phyloP scores from a whole-genome alignment of 495 filamentous ascomycete genomes.

The Acidomyces sp. region DNA sequence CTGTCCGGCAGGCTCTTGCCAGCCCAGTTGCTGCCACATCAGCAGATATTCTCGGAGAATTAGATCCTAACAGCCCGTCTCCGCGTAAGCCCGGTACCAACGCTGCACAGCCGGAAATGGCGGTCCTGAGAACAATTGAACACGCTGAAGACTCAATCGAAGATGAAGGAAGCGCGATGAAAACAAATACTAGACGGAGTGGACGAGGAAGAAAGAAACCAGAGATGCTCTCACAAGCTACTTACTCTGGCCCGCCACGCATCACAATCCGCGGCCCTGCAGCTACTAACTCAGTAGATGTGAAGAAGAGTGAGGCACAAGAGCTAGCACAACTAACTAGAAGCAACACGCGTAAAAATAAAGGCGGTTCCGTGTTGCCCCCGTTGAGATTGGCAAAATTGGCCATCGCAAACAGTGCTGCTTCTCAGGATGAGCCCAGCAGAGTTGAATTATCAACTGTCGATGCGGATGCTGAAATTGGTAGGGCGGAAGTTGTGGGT shows the following conservation, averaged over 20 bases:
- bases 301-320: constrained; percentile 46
- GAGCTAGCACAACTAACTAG: constrained; percentile 41
- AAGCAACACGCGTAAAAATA: constrained; percentile 46
- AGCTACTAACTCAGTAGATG: constrained; percentile 31
- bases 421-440: neutral
- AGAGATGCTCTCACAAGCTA: neutral
- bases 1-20: constrained; percentile 27
- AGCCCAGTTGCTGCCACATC: constrained; percentile 24
- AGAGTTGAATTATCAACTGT: neutral
- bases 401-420: constrained; percentile 14
- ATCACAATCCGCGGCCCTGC: constrained; percentile 44
- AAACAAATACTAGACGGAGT: constrained; percentile 2
- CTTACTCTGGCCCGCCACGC: constrained; percentile 29
- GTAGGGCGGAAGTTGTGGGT: neutral
- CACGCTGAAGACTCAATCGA: neutral
- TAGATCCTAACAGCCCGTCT: constrained; percentile 43
- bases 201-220: constrained; percentile 6
- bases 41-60: constrained; percentile 37
- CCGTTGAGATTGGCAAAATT: constrained; percentile 35
- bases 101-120: neutral
- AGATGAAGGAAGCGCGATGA: neutral
- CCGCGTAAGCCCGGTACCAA: constrained; percentile 29
- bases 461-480: neutral
- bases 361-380: constrained; percentile 39
- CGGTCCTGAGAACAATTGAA: neutral